Evolutionary conservation across 768 basidiomycete genomes (phyloP).

Genomic region (Panaeolus papilionaceus): DNA sequence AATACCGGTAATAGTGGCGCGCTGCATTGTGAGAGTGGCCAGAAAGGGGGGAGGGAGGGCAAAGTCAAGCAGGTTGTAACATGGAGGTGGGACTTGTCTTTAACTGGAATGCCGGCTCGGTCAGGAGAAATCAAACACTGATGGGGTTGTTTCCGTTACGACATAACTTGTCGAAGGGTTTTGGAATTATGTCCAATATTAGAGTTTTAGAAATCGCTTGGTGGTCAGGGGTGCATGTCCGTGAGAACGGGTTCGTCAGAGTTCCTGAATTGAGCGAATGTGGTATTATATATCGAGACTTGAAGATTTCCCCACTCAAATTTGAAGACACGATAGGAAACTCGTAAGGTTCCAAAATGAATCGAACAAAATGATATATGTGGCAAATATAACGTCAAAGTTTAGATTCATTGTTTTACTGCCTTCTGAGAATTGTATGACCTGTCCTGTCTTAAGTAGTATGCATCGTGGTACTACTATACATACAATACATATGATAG

Average conservation of each 20-base stretch:
- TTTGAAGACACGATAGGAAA: conserved; percentile 17
- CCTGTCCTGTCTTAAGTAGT: no score
- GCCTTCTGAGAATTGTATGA: no score
- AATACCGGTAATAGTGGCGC: conserved; percentile 56
- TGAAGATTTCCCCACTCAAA: conserved; percentile 20
- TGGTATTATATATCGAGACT: conserved; percentile 21
- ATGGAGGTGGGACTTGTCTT: conserved; percentile 32
- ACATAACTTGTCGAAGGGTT: conserved; percentile 40
- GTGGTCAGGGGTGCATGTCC: conserved; percentile 40
- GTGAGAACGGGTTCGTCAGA: conserved; percentile 38
- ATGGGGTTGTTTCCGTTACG: conserved; percentile 45
- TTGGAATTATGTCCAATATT: conserved; percentile 44
- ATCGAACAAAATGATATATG: neutral
- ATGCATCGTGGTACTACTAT: neutral
- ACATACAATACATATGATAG: neutral
- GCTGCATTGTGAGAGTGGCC: conserved; percentile 45
- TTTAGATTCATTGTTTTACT: neutral
- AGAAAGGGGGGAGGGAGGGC: conserved; percentile 26
- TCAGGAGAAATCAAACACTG: conserved; percentile 42
- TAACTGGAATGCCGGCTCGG: conserved; percentile 32
- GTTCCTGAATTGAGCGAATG: conserved; percentile 21
- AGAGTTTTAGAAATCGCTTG: conserved; percentile 57
- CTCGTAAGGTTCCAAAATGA: conserved; percentile 2
- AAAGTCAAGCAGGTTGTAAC: conserved; percentile 29
- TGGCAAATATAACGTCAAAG: neutral